These are phyloP conservation scores for Phytophthora macrochlamydospora DNA, from an alignment of 352 stramenopile species.

Conservation along the genomic window DNA sequence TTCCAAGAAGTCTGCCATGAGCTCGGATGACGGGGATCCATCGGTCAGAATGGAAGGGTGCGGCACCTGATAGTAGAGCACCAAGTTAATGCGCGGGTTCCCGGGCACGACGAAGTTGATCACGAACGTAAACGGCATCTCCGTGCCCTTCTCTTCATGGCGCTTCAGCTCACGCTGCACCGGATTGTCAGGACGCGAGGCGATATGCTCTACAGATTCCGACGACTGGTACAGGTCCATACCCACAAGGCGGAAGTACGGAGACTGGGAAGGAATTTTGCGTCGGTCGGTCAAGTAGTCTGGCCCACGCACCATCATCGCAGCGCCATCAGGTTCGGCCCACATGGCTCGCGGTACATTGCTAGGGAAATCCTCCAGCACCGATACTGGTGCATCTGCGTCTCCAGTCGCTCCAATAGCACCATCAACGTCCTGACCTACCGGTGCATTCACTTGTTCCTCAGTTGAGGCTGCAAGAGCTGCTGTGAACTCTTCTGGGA, in stretches of 20 bases:
- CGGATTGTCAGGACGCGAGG: constrained; percentile 58
- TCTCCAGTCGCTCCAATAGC: constrained; percentile 19
- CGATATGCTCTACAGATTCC: constrained; percentile 65
- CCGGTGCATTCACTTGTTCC: constrained; percentile 19
- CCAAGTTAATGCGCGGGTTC: constrained; percentile 60
- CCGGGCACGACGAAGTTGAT: constrained; percentile 81
- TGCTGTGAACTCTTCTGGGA: constrained; percentile 63
- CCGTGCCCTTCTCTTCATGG: constrained; percentile 57
- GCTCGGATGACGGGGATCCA: constrained; percentile 64
- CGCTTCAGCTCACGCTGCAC: constrained; percentile 65
- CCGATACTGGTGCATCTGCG: constrained; percentile 17
- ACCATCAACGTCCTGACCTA: constrained; percentile 19
- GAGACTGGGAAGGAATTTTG: constrained; percentile 74
- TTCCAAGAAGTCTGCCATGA: constrained; percentile 79
- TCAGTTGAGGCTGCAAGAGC: constrained; percentile 43
- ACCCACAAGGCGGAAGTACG: constrained; percentile 68
- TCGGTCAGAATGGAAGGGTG: constrained; percentile 57
- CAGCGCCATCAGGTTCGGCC: constrained; percentile 62
- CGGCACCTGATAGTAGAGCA: constrained; percentile 76
- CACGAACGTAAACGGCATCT: constrained; percentile 83
- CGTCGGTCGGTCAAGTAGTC: constrained; percentile 73
- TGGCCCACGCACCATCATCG: constrained; percentile 73
- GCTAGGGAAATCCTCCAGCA: constrained; percentile 53
- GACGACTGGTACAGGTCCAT: constrained; percentile 69
- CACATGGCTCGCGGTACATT: constrained; percentile 74